Base-by-base conservation (phyloP, 129 eudicot genomes). In the Mikania micrantha region DNA sequence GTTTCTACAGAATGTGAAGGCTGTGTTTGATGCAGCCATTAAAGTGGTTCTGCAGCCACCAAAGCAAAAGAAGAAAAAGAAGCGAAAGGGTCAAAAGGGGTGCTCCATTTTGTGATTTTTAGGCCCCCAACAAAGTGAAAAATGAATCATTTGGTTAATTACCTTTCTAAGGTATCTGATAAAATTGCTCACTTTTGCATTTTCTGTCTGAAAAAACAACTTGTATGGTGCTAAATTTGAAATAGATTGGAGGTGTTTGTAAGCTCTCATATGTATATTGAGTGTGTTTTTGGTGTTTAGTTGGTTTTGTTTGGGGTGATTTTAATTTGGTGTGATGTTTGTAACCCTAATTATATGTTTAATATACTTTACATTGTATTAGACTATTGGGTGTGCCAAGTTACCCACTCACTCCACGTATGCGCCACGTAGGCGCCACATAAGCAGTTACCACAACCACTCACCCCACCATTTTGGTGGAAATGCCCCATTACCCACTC, bases 41-140 rank as follows among this genome's bases (percentile, higher is more conserved):
- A 91, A 88, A 79, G 90, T 91, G 69, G 97, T 91, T 67, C 81
- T 91, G 69, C 97, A 91, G 76, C 97, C 97, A 56, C 97, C 97
- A 4, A 91, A 91, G 79, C 97, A 85, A 54, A 91, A 77, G 89
- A 91, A 83, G 96, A 91, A 67, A 81, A 90, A 87, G 97, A 91
- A 87, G 82, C 75, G 87, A 77, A 91, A 85, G 93, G 87, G 93
- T 45, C 93, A 83, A 69, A 91, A 67, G 75, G 93, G 73, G 69
- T 91, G 97, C 77, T 64, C 90, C 7, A 91, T 84, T 70, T 52
- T 84, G 79, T 84, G 78, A 35, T 63, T 73, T 36, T 24, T n/a
- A n/a, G 35, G 63, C 16, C 44, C 15, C 15, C 31, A 56, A 31
- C 4, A 70, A 74, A 40, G 39, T 20, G 57, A 39, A 25, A 66